Base-by-base conservation (phyloP, 495 filamentous ascomycete genomes). In the Glonium stellatum region DNA sequence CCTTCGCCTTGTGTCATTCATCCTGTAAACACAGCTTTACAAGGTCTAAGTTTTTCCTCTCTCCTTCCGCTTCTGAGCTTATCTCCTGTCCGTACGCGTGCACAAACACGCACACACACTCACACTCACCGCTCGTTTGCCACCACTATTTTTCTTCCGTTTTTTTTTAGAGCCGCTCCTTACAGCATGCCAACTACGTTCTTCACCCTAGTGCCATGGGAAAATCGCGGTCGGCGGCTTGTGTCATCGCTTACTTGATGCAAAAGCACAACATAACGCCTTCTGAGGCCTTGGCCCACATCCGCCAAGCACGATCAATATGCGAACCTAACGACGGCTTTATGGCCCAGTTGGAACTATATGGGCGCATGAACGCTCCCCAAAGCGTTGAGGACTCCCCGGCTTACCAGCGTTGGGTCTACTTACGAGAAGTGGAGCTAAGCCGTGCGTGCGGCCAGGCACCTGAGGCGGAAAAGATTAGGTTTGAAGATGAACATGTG, bases 281-380 rank as follows among this genome's bases (percentile, higher is more conserved):
- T 25, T 66, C 76, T 39, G 77, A 83, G 52, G 85, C 88, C 8
- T 75, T 92, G 47, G 70, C 72, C 35, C 70, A 83, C 39, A 76
- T 98, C 56, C 79, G 81, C 31, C 68, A 85, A 69, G 76, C 75
- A 49, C 85, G 92, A 1, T 80, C 84, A 5, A 77, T 89, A 12
- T 89, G 87, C 53, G 89, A 90, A 59, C 92, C 93, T 11, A 98
- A 98, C 70, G 70, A 80, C 9, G 90, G 89, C 55, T 97, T 97
- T 79, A 89, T 90, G 84, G 67, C 79, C 44, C 93, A 98, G 70
- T 79, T 98, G 8, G 77, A 85, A 59, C 74, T 96, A n/a, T 98
- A 91, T 73, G 84, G 89, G 73, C 69, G 85, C 56, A 95, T 96
- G 88, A 53, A 64, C 79, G 83, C 52, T 85, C 90, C 91, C 9